Evolutionary conservation across 805 yeast genomes (phyloP), one percentile per base, ranked within the genome.

Genomic region (Hanseniaspora vineae): DNA sequence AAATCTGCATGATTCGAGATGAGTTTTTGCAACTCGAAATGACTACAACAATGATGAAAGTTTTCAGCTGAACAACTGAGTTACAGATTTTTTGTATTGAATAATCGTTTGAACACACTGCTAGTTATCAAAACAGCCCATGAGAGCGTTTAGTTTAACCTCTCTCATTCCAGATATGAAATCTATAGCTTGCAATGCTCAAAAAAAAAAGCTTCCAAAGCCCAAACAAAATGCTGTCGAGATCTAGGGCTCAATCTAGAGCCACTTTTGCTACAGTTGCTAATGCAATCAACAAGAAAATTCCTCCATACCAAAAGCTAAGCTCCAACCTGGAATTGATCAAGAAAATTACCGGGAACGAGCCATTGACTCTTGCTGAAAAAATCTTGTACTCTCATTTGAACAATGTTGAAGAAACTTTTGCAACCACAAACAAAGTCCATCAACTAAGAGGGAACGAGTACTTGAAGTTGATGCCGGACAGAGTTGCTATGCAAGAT

Each of bases 401-500:
- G 62, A 85, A 80, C 49, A 73, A 87, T 58, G 96, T 96, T 35
- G 90, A 84, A 58, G 95, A 84, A 59, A 70, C 80, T n/a, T 75
- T 86, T 54, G 48, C 46, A n/a, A 76, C 72, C 53, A 73, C 77
- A 11, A 66, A 70, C 47, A 37, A 42, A 8, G 61, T 77, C 15
- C 58, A 69, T 46, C 74, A 76, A 55, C 68, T 82, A 53, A 79
- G 98, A 69, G 99, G 98, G 56, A 72, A 80, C 45, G 79, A 89
- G 46, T 92, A 92, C 69, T 76, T 92, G 65, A 92, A 92, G 72
- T 76, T 92, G 58, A 79, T 84, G 64, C 98, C 98, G 20, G 98
- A 92, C 65, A 80, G 98, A 65, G 97, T 92, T 44, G 98, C 98
- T 29, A 90, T 94, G 95, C 98, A 92, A 73, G 98, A 92, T 73